Percentiles rank a stretch among this genome's conserved stretches.
Conservation (phyloP, 495 filamentous ascomycete genomes). For the Aspergillus avenaceus region DNA sequence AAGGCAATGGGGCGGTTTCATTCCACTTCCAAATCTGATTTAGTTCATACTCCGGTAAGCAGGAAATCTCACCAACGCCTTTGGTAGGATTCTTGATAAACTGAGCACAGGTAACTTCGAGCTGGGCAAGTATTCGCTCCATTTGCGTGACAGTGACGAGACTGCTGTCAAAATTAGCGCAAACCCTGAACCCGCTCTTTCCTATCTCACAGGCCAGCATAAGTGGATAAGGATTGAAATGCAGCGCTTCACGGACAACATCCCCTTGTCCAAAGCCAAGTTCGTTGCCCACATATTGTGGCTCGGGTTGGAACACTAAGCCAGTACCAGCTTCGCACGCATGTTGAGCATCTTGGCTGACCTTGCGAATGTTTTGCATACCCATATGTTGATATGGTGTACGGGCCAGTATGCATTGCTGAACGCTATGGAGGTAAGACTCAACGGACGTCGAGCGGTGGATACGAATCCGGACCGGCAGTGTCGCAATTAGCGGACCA, state of each 20-base stretch:
- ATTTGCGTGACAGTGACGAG: slow-evolving; percentile 37
- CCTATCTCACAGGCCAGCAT: slow-evolving; percentile 60
- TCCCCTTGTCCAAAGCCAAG: slow-evolving; percentile 51
- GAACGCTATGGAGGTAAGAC: slow-evolving; percentile 41
- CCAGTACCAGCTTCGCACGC: slow-evolving; percentile 64
- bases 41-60: slow-evolving; percentile 31
- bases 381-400: slow-evolving; percentile 65
- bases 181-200: slow-evolving; percentile 52
- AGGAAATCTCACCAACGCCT: slow-evolving; percentile 31
- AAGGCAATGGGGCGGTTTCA: slow-evolving; percentile 20
- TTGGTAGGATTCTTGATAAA: slow-evolving; percentile 21
- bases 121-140: slow-evolving; percentile 37
- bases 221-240: slow-evolving; percentile 64
- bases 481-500: slow-evolving; percentile 60
- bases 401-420: slow-evolving; percentile 47
- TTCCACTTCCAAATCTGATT: slow-evolving; percentile 40
- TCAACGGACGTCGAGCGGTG: slow-evolving; percentile 23
- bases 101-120: slow-evolving; percentile 31
- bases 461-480: slow-evolving; percentile 53
- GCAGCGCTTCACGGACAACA: slow-evolving; percentile 57
- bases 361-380: slow-evolving; percentile 62
- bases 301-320: slow-evolving; percentile 47
- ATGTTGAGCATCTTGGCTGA: slow-evolving; percentile 56
- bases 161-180: slow-evolving; percentile 58
- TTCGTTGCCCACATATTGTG: slow-evolving; percentile 41